Evolutionary conservation across 257 asterid genomes (phyloP), one percentile per base, ranked within the genome.

Genomic region (Penstemon eatonii): DNA sequence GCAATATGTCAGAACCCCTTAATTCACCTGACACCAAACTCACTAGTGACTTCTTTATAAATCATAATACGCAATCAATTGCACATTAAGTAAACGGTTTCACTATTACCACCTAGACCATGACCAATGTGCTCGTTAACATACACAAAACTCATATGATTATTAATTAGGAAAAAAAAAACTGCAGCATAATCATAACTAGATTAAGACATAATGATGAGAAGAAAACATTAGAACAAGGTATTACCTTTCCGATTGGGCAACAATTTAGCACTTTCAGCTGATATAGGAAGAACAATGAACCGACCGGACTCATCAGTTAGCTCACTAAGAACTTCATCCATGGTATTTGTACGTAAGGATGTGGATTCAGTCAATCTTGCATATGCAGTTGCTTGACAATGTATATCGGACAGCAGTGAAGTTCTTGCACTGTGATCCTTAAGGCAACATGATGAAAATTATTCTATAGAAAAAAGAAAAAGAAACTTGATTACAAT

Each of bases 211-310:
- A 25, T 25, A 15, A 15, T 15, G 18, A 15, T 15, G 18, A 15
- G 18, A 15, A 15, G 18, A 15, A 15, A 15, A 15, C 18, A 15
- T 15, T 15, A 15, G 0, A 15, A 15, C 18, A 15, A 15, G 18
- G 18, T 25, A 25, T 0, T 25, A 88, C 96, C 96, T 80, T 69
- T 84, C 45, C 74, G 80, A 58, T 62, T 55, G 60, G 97, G 92
- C 87, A 93, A 78, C 76, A 93, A 56, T 74, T 90, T 88, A 0
- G 96, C 90, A 66, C 80, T 82, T 81, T 93, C 90, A 63, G 99
- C 97, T 72, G 97, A 93, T 76, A 90, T 87, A 67, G 96, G 99
- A 60, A 88, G 86, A 76, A 93, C 83, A 54, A 78, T 59, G 73
- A 90, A 80, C 73, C 80, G 84, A 43, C 96, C 96, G 72, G 95